Evolutionary conservation across 495 filamentous ascomycete species (phyloP), one percentile per base, ranked within the genome.

Genomic region (Penicillium herquei): DNA sequence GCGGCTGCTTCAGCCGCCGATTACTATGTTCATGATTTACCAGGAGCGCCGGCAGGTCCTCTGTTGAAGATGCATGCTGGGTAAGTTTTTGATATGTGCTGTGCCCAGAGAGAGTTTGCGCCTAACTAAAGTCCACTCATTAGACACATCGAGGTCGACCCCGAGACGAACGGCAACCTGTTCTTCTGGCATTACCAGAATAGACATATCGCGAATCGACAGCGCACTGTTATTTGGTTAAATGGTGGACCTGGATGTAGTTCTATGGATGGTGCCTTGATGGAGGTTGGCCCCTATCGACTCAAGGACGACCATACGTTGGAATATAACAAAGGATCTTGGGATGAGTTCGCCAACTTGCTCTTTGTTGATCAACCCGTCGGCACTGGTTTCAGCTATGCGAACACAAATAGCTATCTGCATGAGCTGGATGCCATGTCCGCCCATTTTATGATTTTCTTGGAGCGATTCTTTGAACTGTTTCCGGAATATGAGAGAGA

Each of bases 161-260:
- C 86, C 7, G 83, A 88, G 54, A 80, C 84, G 62, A 90, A 96
- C 70, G 93, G 92, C 51, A 92, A 98, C 70, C 75, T 98, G 2
- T 98, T 97, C 79, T 98, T 98, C 76, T 98, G 94, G 94, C 91
- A 96, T 65, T 96, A 86, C 65, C 86, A 96, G 66, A 98, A 97
- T 66, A 84, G 88, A 49, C 93, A 98, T 65, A 96, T 98, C 54
- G 94, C 91, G 35, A 90, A 97, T 67, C 84, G 82, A 57, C 90
- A 95, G 67, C 85, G 93, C 30, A 96, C 94, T 0, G 89, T 98
- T 5, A 87, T 98, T 64, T 98, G 94, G 94, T 75, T 98, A 40
- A 98, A 98, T 68, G 94, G 94, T 34, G 94, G 94, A 0, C 94
- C 94, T 0, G 94, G 94, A 10, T 98, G 94, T 70, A 96, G 91